Conservation (phyloP, 2,329 filamentous ascomycete genomes). For the Diplocarpon rosae region DNA sequence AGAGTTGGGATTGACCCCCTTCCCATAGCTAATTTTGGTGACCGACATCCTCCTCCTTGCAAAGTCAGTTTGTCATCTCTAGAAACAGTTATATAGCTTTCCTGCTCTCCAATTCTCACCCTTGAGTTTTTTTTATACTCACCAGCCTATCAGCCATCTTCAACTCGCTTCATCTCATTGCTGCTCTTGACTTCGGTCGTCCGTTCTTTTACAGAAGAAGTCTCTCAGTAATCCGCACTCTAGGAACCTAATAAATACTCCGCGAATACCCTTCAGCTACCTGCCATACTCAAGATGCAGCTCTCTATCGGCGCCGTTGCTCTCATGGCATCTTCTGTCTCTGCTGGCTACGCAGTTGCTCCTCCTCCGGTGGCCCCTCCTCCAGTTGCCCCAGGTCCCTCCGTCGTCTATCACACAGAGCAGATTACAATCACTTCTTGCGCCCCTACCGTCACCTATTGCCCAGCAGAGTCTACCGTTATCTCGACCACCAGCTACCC, state of each 20-base stretch:
- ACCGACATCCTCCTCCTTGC: not conserved
- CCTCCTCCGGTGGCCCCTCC: not conserved
- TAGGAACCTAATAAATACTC: too few species aligned
- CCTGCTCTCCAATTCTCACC: not conserved
- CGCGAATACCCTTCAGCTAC: slow-evolving; percentile 12
- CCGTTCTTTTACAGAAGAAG: slow-evolving; percentile 19
- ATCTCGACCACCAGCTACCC: slow-evolving; percentile 17
- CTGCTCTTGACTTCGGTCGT: slow-evolving; percentile 25
- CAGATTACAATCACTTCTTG: slow-evolving; percentile 41
- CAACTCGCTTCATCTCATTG: slow-evolving; percentile 15
- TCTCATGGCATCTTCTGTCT: slow-evolving; percentile 24
- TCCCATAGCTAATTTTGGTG: too few species aligned
- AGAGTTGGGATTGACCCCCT: too few species aligned
- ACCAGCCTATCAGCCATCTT: slow-evolving; percentile 19
- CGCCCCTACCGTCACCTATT: slow-evolving; percentile 36
- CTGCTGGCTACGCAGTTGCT: slow-evolving; percentile 8
- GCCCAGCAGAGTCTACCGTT: slow-evolving; percentile 24
- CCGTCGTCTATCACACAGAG: slow-evolving; percentile 36
- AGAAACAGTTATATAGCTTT: slow-evolving; percentile 14
- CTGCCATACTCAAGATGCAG: slow-evolving; percentile 26
- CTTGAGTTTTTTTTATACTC: slow-evolving; percentile 7
- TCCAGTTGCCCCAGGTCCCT: not conserved
- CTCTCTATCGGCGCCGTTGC: slow-evolving; percentile 26
- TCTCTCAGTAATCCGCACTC: slow-evolving; percentile 16
- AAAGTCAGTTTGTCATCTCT: slow-evolving; percentile 11